Percentiles rank a stretch among this genome's conserved stretches.
These are phyloP conservation scores for Acacia crassicarpa DNA, from an alignment of 306 rosid species.

Conservation along the genomic window DNA sequence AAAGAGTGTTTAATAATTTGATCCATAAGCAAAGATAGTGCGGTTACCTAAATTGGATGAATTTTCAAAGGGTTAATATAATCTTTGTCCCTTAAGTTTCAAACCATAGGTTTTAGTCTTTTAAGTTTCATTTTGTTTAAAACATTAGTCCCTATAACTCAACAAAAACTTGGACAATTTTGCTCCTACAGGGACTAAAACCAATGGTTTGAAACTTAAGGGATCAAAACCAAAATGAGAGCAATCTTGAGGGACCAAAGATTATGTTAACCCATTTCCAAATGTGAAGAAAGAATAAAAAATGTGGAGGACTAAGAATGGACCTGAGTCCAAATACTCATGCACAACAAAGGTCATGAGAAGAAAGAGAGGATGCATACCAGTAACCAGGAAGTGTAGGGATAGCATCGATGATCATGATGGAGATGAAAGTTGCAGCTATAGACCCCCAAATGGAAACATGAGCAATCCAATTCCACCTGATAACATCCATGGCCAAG, in stretches of 20 bases:
- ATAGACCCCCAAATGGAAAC: slow-evolving; percentile 92
- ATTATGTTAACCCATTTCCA: too few species aligned
- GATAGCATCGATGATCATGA: slow-evolving; percentile 68
- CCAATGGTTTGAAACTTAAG: too few species aligned
- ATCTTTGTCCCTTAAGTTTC: too few species aligned
- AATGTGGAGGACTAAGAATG: neutral
- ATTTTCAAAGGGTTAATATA: neutral
- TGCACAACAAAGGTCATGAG: neutral
- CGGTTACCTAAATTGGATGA: neutral
- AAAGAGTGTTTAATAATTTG: neutral
- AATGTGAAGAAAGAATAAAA: neutral
- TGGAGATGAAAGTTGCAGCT: slow-evolving; percentile 68
- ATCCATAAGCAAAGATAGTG: neutral
- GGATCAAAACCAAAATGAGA: too few species aligned
- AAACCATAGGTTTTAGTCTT: too few species aligned
- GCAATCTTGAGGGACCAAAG: too few species aligned
- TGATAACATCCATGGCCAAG: slow-evolving; percentile 86
- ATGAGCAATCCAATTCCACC: slow-evolving; percentile 82
- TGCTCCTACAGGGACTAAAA: too few species aligned
- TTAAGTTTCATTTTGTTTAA: too few species aligned
- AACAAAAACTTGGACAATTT: too few species aligned
- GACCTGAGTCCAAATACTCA: neutral
- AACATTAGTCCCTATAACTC: too few species aligned
- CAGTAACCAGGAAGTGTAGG: slow-evolving; percentile 71
- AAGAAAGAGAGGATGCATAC: slow-evolving; percentile 44